Evolutionary conservation across 1,284 basidiomycete genomes (phyloP), one percentile per base, ranked within the genome.

Genomic region (Heterobasidion irregulare): DNA sequence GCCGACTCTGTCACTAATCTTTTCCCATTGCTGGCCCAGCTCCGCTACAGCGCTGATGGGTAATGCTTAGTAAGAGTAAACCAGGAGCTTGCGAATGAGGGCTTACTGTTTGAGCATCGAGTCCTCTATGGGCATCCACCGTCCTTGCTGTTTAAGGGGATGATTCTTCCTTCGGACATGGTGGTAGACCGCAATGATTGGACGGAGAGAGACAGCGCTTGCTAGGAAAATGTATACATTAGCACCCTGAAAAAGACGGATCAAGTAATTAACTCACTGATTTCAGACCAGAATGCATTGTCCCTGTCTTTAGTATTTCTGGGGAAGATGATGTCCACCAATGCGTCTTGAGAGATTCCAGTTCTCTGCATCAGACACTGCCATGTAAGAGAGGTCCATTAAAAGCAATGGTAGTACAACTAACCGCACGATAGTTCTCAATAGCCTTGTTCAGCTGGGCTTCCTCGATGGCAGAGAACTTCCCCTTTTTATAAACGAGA

Each of bases 111-210:
- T 74, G 6, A 94, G 69, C n/a, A 68, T 58, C 5, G 73, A 75
- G 65, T 94, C 90, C 65, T 94, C 87, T 8, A 79, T 73, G 8
- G 72, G 63, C 50, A 73, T 74, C 91, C 90, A 94, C 58, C 78
- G 77, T 0, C 90, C 90, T 65, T 84, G 80, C 55, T 75, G 75
- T 52, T 79, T 78, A 56, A 83, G 66, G 2, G 88, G 87, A 65
- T 92, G 84, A 58, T 80, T 79, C 5, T 72, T 71, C 55, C 91
- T 73, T 50, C 84, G 79, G 50, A 92, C 79, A 65, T 90, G 81
- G 62, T 92, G 88, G 65, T 92, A 93, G 5, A 93, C 84, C 19
- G 89, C 84, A 48, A 86, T 83, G 56, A 93, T 81, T 2, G 89
- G 87, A 9, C 91, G 82, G 58, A 83, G 75, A 50, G 86, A 82